Conservation (phyloP, 177 flowering plant species). For the Vitis hybrid region DNA sequence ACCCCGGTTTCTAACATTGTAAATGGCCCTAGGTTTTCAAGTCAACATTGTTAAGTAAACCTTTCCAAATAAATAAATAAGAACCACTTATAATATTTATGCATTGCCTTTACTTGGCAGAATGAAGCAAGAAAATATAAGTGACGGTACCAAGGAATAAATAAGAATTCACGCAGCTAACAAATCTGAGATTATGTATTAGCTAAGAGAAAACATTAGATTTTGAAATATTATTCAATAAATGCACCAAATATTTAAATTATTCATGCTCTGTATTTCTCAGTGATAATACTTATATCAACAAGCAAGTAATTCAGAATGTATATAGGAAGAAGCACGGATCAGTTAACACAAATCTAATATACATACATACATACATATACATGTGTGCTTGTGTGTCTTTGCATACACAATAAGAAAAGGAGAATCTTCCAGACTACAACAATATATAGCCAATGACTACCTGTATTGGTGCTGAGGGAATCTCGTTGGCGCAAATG, state of each 20-base stretch:
- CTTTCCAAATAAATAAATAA: too few species aligned
- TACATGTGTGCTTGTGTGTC: not conserved
- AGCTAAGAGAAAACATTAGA: not conserved
- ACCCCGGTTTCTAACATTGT: too few species aligned
- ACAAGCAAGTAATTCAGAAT: not conserved
- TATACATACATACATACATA: too few species aligned
- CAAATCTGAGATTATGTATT: not conserved
- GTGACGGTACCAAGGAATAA: not conserved
- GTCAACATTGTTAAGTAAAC: too few species aligned
- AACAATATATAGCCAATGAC: not conserved
- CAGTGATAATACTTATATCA: not conserved
- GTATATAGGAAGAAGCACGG: too few species aligned
- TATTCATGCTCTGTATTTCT: not conserved
- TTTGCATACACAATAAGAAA: not conserved
- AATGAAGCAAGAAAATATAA: too few species aligned
- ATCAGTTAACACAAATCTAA: too few species aligned
- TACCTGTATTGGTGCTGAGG: conserved; percentile 28
- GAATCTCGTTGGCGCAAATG: conserved; percentile 18
- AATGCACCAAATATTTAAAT: not conserved
- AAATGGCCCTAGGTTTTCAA: too few species aligned
- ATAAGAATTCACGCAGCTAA: not conserved
- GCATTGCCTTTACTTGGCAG: too few species aligned
- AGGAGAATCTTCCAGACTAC: not conserved
- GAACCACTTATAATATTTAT: too few species aligned
- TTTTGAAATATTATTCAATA: not conserved